These are phyloP conservation scores for Balakata baccata DNA, from an alignment of 345 rosid genomes.

Conservation along the genomic window DNA sequence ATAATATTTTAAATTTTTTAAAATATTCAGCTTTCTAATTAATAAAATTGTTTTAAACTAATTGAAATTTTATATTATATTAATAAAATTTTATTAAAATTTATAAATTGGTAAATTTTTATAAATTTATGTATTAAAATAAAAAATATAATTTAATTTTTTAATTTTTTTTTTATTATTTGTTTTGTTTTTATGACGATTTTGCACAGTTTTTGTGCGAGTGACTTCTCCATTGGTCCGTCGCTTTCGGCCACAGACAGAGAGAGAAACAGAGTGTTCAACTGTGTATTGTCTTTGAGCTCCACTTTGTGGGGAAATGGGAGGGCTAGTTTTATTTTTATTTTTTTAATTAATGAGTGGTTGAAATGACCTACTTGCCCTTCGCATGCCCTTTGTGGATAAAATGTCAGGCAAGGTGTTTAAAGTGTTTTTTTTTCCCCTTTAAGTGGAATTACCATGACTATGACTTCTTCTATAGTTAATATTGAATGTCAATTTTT, in stretches of 20 bases:
- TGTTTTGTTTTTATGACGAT: constrained; percentile 10
- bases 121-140: no score
- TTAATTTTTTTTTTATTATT: constrained; percentile 15
- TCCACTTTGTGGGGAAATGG: constrained; percentile 31
- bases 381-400: not conserved
- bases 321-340: not conserved
- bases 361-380: constrained; percentile 16
- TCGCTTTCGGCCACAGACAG: constrained; percentile 33
- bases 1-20: no score
- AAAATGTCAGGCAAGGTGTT: constrained; percentile 4
- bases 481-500: constrained; percentile 3
- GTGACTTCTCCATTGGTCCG: constrained; percentile 38
- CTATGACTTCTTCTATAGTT: not conserved
- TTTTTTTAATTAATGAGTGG: not conserved
- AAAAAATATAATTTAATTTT: no score
- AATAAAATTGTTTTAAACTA: no score
- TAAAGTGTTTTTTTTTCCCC: constrained; percentile 1
- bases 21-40: no score
- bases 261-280: not conserved
- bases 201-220: constrained; percentile 6
- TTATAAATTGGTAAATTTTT: no score
- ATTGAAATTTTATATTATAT: no score
- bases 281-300: constrained; percentile 13
- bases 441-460: constrained; percentile 6
- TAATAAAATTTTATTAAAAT: no score